phyloP scores from a whole-genome alignment of 108 stramenopile species.

The Mediolabrus comicus region DNA sequence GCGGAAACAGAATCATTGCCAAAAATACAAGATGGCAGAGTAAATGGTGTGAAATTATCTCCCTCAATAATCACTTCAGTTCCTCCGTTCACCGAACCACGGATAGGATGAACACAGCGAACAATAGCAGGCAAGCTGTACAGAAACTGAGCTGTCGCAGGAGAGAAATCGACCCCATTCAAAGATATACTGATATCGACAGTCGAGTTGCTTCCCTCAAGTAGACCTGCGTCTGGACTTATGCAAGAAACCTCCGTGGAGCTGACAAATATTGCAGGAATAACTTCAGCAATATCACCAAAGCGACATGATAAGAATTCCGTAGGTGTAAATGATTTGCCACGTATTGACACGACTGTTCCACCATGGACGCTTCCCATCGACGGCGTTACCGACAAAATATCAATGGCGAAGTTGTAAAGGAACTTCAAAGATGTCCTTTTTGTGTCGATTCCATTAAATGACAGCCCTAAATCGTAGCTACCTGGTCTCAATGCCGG shows the following conservation, averaged over 20 bases:
- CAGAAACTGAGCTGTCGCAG: constrained; percentile 8
- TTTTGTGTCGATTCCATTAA: constrained; percentile 14
- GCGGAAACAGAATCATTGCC: constrained; percentile 20
- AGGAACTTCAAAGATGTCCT: constrained; percentile 3
- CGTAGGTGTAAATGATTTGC: constrained; percentile 37
- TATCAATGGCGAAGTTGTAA: constrained; percentile 20
- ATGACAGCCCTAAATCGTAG: background rate
- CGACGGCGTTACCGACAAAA: constrained; percentile 13
- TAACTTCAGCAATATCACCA: constrained; percentile 24
- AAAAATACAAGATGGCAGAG: constrained; percentile 13
- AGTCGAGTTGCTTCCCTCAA: background rate
- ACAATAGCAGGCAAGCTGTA: constrained; percentile 12
- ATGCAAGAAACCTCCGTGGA: constrained; percentile 17
- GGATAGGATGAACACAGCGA: constrained; percentile 14
- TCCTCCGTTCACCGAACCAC: constrained; percentile 32
- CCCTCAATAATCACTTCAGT: constrained; percentile 38
- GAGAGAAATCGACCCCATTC: constrained; percentile 43
- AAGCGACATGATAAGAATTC: constrained; percentile 17
- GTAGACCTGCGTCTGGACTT: constrained; percentile 10
- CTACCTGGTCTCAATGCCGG: constrained; percentile 5
- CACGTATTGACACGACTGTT: constrained; percentile 34
- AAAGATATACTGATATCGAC: constrained; percentile 27
- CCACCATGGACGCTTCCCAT: constrained; percentile 26
- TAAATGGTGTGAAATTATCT: constrained; percentile 6
- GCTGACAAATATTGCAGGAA: constrained; percentile 15